Evolutionary conservation across 441 rosid species (phyloP).

Genomic region (Aleurites moluccanus): DNA sequence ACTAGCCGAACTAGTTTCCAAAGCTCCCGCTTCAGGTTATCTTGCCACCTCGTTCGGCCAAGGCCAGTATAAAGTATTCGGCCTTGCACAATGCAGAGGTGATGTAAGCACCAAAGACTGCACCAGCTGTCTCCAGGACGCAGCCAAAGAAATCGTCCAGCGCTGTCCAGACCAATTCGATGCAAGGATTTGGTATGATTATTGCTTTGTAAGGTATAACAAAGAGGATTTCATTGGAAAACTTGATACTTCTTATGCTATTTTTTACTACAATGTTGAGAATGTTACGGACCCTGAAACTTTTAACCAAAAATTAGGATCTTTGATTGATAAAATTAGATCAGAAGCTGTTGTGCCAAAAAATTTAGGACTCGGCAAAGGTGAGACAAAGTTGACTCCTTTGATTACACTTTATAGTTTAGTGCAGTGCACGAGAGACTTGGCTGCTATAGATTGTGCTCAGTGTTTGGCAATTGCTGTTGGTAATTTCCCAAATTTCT

Average conservation of each 20-base stretch:
- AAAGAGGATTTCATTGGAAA: slow-evolving; percentile 45
- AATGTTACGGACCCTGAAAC: slow-evolving; percentile 52
- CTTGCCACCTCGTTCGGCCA: slow-evolving; percentile 38
- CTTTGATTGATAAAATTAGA: slow-evolving; percentile 43
- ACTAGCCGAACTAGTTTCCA: slow-evolving; percentile 41
- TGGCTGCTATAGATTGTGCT: slow-evolving; percentile 52
- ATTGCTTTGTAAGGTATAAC: slow-evolving; percentile 61
- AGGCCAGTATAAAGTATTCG: slow-evolving; percentile 47
- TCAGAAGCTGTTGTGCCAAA: slow-evolving; percentile 49
- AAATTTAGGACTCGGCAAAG: slow-evolving; percentile 55
- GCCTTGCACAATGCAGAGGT: slow-evolving; percentile 76
- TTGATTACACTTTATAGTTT: slow-evolving; percentile 60
- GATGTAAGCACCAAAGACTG: slow-evolving; percentile 59
- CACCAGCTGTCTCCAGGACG: slow-evolving; percentile 55
- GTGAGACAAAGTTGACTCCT: slow-evolving; percentile 45
- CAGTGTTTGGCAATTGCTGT: slow-evolving; percentile 71
- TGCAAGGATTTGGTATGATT: slow-evolving; percentile 69
- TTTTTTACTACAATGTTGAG: slow-evolving; percentile 49
- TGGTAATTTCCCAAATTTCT: slow-evolving; percentile 47
- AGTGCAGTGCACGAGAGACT: slow-evolving; percentile 74
- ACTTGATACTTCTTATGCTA: slow-evolving; percentile 50
- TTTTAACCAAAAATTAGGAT: slow-evolving; percentile 52
- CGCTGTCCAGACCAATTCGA: slow-evolving; percentile 55
- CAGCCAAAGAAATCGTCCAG: slow-evolving; percentile 50
- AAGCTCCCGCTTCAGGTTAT: slow-evolving; percentile 45